Evolutionary conservation across 352 stramenopile species (phyloP), one percentile per base, ranked within the genome.

Genomic region (Bremia lactucae): DNA sequence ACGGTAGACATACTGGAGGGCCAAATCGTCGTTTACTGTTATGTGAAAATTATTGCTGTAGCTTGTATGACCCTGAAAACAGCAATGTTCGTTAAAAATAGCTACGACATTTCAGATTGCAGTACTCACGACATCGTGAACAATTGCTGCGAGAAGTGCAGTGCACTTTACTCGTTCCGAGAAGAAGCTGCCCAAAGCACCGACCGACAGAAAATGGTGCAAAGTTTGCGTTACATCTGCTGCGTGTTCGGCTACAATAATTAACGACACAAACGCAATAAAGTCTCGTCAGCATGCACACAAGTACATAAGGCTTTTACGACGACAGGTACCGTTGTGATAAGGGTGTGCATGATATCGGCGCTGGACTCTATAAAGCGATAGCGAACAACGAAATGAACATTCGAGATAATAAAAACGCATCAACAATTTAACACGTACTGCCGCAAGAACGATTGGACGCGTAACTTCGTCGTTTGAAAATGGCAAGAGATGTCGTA

Each of bases 1-100:
- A 23, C 76, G 70, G 46, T 91, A 92, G 3, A 85, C 68, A 36
- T 94, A 93, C 47, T 76, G 60, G 25, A 86, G 59, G 7, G 83
- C 78, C 37, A 94, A 62, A 23, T 87, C 62, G 59, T 88, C 74
- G 44, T 91, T 87, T 18, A 70, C 43, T 14, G 64, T 64, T 40
- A 94, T 87, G 59, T 91, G 79, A 44, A 95, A 92, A 43, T 87
- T 88, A 61, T 95, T 90, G 45, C 77, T 83, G 58, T 68, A 86
- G 46, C 81, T 87, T 36, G 77, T 87, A 57, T 95, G 83, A n/a
- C 72, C 78, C 72, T 84, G 33, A 3, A 36, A 9, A 50, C 3
- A n/a, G 3, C 19, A 35, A 3, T 29, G 14, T 4, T 16, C 13
- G 20, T 15, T 49, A 11, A 46, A 37, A 33, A 20, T 39, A 33